phyloP scores from a whole-genome alignment of 176 grass and related monocot genomes.

The Echinochloa phyllopogon region DNA sequence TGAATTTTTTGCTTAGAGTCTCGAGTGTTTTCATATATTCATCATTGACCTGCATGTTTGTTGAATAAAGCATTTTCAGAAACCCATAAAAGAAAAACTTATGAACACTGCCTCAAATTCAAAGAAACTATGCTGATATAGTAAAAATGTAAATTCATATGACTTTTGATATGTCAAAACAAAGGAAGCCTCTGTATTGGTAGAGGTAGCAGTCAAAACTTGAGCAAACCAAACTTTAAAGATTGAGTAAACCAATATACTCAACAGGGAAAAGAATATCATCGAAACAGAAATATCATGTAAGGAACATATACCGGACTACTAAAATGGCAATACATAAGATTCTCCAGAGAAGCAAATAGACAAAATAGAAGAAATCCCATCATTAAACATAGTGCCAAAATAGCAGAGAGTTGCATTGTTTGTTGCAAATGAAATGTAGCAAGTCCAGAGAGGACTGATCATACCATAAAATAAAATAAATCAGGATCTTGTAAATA shows the following conservation, averaged over 20 bases:
- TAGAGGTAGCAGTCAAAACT: background rate
- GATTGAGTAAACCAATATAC: background rate
- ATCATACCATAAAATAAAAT: background rate
- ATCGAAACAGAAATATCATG: constrained; percentile 29
- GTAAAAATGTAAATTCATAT: constrained; percentile 12
- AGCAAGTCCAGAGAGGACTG: background rate
- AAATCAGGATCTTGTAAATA: background rate
- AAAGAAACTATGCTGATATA: background rate
- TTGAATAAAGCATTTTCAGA: constrained; percentile 41
- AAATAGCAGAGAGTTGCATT: background rate
- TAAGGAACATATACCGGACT: background rate
- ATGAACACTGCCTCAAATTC: constrained; percentile 14
- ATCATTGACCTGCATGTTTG: constrained; percentile 78
- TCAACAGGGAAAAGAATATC: constrained; percentile 21
- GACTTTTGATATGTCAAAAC: constrained; percentile 15
- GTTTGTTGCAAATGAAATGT: background rate
- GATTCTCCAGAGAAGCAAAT: background rate
- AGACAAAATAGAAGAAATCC: background rate
- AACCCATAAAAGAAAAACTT: constrained; percentile 13
- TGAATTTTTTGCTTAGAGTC: constrained; percentile 88
- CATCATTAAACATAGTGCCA: background rate
- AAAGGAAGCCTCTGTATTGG: background rate
- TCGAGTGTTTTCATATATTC: constrained; percentile 93
- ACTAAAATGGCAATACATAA: background rate
- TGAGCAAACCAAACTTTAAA: background rate